phyloP scores from a whole-genome alignment of 2,329 filamentous ascomycete species.

The Pezicula radicicola region DNA sequence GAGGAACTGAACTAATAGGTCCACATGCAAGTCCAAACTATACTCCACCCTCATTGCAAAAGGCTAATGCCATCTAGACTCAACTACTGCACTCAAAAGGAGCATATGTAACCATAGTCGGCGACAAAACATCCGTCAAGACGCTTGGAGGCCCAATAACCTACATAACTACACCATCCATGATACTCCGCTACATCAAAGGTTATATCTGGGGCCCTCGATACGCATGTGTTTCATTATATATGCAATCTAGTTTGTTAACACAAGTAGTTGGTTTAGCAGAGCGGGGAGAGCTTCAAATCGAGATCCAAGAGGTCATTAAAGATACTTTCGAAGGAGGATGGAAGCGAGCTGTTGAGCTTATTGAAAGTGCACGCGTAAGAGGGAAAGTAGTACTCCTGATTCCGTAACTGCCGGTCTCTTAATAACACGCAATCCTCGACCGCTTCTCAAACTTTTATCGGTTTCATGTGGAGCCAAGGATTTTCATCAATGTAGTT shows the following conservation, averaged over 20 bases:
- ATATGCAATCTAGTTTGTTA: slow-evolving; percentile 4
- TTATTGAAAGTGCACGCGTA: slow-evolving; percentile 8
- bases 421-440: neutral
- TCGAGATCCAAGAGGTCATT: slow-evolving; percentile 10
- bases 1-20: slow-evolving; percentile 16
- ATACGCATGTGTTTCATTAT: slow-evolving; percentile 20
- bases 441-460: too few relatives aligned
- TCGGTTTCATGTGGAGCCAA: too few relatives aligned
- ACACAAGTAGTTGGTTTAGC: slow-evolving; percentile 5
- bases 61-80: slow-evolving; percentile 6
- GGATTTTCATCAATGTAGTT: too few relatives aligned
- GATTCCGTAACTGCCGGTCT: slow-evolving; percentile 6
- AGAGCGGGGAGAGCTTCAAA: slow-evolving; percentile 8
- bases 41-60: slow-evolving; percentile 1
- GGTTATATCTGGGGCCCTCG: slow-evolving; percentile 25
- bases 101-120: slow-evolving; percentile 27
- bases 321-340: slow-evolving; percentile 7
- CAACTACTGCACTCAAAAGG: slow-evolving; percentile 20
- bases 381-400: slow-evolving; percentile 12
- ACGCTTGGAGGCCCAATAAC: slow-evolving; percentile 22
- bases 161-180: slow-evolving; percentile 21
- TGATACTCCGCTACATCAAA: slow-evolving; percentile 22
- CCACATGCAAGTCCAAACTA: slow-evolving; percentile 15
- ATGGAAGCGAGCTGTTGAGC: slow-evolving; percentile 7
- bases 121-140: slow-evolving; percentile 23